Base-by-base conservation (phyloP, 2,329 filamentous ascomycete genomes). In the Cladosporium sp. region DNA sequence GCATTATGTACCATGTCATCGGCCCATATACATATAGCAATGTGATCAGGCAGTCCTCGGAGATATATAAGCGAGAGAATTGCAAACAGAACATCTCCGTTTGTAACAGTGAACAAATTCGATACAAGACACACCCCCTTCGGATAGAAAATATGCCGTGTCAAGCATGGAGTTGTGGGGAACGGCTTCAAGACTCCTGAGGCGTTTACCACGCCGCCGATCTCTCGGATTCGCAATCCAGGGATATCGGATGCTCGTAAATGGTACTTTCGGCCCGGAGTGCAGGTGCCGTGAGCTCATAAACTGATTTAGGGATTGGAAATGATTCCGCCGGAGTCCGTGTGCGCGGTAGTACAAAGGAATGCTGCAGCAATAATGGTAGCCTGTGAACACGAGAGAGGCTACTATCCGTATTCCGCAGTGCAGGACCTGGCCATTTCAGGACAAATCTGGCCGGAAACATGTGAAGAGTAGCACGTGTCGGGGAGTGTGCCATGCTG, bases 111-210 rank as follows among this genome's bases (percentile, higher is more conserved):
- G 39, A 32, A 11, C 30, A 32, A 2, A 8, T 32, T 32, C 30
- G 30, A 11, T 8, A 5, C 6, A 32, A 28, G 28, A 28, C 8
- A 46, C 39, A 46, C 6, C 10, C 39, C 7, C 39, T 21, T 46
- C 39, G 39, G 39, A 46, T 21, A 23, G n/a, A 46, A 46, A 46
- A 21, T 8, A 30, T 32, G 51, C 51, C 51, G 51, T 54, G 51
- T 54, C 51, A 54, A n/a, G 16, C 18, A 32, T 54, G 51, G 51
- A 54, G 51, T 54, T 54, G 51, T 32, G 51, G 51, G 51, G 46
- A 49, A 49, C 25, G 46, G n/a, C n/a, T n/a, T n/a, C n/a, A n/a
- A n/a, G 16, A 39, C 16, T 39, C 34, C 34, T 39, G 36, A 46
- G n/a, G 39, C 39, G 39, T 21, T 10, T 46, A 6, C 18, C n/a